Base-by-base conservation (phyloP, 768 basidiomycete species). In the Pulveroboletus frians region DNA sequence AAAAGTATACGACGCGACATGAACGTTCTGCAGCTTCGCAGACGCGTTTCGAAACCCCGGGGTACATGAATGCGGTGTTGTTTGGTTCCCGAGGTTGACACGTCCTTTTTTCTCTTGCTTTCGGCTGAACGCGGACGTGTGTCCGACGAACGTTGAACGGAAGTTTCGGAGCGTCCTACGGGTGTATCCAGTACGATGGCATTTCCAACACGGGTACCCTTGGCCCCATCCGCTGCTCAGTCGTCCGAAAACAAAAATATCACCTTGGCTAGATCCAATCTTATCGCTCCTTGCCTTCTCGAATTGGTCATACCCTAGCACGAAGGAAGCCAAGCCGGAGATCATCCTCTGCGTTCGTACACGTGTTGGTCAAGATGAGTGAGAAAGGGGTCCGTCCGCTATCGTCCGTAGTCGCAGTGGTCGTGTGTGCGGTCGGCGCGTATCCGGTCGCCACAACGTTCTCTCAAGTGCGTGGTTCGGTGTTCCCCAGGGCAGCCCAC, bases 261-360 rank as follows among this genome's bases (percentile, higher is more conserved):
- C 41, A 43, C 52, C 44, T 9, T 26, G 42, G 15, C 27, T 39
- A 62, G 62, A 63, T 63, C 54, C 51, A 35, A 57, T 54, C 63
- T 62, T 55, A 57, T 65, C 63, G 41, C 30, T 37, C 31, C 35
- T 54, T 41, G 38, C 50, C 36, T 50, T 60, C 14, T 50, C 3
- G 41, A 62, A 60, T 60, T 49, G 39, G 59, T 32, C 47, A 49
- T 63, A 10, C 40, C 48, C 48, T 47, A 14, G 37, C 31, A 40
- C 45, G 29, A 49, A 42, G 39, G 47, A 48, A 43, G 56, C 15
- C 39, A 46, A 23, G 14, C 13, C 36, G 15, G 26, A 10, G 51
- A 63, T 60, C 51, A 32, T 61, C 50, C 39, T 37, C 43, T 51
- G 41, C 30, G 23, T 26, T 26, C 4, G 4, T 6, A 26, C 61